Percentiles rank a stretch among this genome's conserved stretches.
Conservation (phyloP, 2,329 filamentous ascomycete species). For the Cladobotryum mycophilum region DNA sequence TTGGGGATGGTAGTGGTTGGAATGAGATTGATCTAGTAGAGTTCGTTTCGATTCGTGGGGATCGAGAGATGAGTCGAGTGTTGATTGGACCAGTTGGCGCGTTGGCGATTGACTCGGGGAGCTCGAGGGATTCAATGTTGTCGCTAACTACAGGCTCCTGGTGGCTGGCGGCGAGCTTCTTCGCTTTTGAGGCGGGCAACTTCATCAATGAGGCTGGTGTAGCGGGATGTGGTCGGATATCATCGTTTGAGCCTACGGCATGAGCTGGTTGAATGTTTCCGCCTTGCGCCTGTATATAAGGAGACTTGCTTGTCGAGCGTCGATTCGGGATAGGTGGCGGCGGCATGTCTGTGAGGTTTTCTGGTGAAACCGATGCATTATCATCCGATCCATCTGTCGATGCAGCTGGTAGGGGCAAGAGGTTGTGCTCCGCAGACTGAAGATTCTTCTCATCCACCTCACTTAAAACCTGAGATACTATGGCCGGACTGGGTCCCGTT, state of each 20-base stretch:
- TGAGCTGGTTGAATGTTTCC: conserved; percentile 16
- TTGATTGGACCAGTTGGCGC: conserved; percentile 29
- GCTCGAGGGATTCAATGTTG: conserved; percentile 52
- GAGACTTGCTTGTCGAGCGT: conserved; percentile 59
- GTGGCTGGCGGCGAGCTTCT: conserved; percentile 36
- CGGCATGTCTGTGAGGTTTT: conserved; percentile 59
- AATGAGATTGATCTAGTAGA: conserved; percentile 46
- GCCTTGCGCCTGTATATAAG: conserved; percentile 56
- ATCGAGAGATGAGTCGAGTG: conserved; percentile 32
- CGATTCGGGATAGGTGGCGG: conserved; percentile 62
- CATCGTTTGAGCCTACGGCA: conserved; percentile 1
- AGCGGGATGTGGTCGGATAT: conserved; percentile 55
- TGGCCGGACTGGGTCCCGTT: conserved; percentile 44
- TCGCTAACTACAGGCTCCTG: conserved; percentile 41
- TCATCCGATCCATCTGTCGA: conserved; percentile 55
- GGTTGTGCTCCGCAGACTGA: conserved; percentile 28
- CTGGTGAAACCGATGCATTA: conserved; percentile 59
- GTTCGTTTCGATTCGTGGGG: conserved; percentile 30
- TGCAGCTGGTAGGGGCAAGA: conserved; percentile 32
- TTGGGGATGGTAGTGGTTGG: conserved; percentile 44
- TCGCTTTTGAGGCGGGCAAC: conserved; percentile 51
- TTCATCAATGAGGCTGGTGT: conserved; percentile 88
- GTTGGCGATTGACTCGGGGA: conserved; percentile 62
- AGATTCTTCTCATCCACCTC: conserved; percentile 42
- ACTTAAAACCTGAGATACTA: conserved; percentile 49